Evolutionary conservation across 108 stramenopile species (phyloP), one percentile per base, ranked within the genome.

Genomic region (Mayamaea pseudoterrestris): DNA sequence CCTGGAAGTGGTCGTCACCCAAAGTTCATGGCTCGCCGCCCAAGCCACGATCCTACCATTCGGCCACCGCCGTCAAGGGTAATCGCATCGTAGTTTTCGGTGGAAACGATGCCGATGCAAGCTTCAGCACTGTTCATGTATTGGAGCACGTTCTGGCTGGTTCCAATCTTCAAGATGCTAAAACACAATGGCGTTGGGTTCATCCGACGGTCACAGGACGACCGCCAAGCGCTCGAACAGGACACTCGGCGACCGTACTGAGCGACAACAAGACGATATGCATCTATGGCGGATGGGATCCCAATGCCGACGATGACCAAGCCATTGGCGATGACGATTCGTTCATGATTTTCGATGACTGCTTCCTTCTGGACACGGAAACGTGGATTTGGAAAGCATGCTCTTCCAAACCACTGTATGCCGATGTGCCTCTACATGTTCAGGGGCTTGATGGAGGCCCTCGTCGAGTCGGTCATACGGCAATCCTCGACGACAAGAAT

Each of bases 231-330:
- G 66, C 83, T 5, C 41, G 88, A 24, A 82, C 88, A 7, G 88
- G 83, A 6, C 88, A 90, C 35, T 66, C 67, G 2, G 81, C 88
- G 21, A 62, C 75, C 0, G 55, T 84, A 7, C 37, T 83, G 37
- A 74, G 78, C 23, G 88, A 90, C 39, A 60, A 58, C 14, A 71
- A 59, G 35, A 88, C 86, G 9, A 80, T 90, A 23, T 49, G 82
- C 37, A 66, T 90, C 30, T 82, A 84, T 48, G 88, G 88, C 7
- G 88, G 88, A 35, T 90, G 88, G 88, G 88, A 90, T 59, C 82
- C 79, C 14, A 81, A 82, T 52, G 73, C 60, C 0, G 82, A 79
- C 42, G 20, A 12, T 12, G 76, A 68, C 44, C 51, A 60, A 9
- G 41, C 37, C 22, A 37, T 20, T 8, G 44, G 26, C 1, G 63